A percentile compares a stretch with the other conserved stretches of the same genome.
These are phyloP conservation scores for Thalia dealbata DNA, from an alignment of 176 grass and related monocot species.

Conservation along the genomic window DNA sequence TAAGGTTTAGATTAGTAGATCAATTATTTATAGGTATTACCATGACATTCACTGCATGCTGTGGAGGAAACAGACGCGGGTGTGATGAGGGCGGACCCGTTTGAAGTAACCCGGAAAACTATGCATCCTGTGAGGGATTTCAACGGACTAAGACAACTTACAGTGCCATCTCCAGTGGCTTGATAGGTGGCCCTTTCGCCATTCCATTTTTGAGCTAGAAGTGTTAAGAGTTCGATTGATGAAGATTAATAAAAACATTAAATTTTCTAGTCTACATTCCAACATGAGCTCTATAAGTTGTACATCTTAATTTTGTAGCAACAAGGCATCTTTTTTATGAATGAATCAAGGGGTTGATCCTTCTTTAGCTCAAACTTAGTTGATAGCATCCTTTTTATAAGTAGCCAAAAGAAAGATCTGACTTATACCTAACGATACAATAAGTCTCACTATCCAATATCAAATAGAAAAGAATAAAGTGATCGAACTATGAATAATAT, in stretches of 20 bases:
- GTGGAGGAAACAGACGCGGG: slow-evolving; percentile 39
- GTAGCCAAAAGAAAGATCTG: no score
- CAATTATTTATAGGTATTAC: slow-evolving; percentile 33
- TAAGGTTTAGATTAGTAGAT: background rate
- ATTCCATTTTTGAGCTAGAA: slow-evolving; percentile 36
- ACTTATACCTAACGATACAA: no score
- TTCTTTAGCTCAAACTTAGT: no score
- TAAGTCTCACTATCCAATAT: no score
- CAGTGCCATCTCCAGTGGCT: slow-evolving; percentile 44
- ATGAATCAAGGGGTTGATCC: no score
- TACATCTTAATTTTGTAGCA: no score
- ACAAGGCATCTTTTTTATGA: no score
- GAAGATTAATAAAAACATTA: background rate
- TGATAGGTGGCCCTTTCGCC: slow-evolving; percentile 37
- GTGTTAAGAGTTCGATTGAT: background rate
- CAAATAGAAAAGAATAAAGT: no score
- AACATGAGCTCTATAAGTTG: no score
- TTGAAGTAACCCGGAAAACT: slow-evolving; percentile 49
- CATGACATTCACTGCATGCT: slow-evolving; percentile 51
- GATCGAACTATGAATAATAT: no score
- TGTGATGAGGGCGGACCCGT: slow-evolving; percentile 26
- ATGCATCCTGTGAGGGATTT: slow-evolving; percentile 70
- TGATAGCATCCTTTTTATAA: no score
- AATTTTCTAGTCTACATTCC: no score
- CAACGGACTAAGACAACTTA: slow-evolving; percentile 66